Evolutionary conservation across 139 green algal species (phyloP).

Genomic region (Dunaliella sp.): DNA sequence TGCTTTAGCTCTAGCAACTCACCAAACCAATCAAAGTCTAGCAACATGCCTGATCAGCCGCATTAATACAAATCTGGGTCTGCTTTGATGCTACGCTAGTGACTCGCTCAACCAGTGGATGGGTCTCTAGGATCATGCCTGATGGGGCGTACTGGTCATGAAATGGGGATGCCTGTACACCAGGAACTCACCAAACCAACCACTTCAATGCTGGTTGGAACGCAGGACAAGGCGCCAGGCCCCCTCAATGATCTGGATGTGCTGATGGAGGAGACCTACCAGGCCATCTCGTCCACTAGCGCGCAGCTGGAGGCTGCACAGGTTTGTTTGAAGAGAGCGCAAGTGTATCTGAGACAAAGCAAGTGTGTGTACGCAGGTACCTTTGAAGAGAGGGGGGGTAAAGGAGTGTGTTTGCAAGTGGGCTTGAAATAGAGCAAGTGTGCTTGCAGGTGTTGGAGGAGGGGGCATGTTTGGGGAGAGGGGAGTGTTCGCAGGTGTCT

Average conservation of each 20-base stretch:
- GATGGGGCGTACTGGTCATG: no score
- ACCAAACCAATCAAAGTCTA: no score
- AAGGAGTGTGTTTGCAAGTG: neutral
- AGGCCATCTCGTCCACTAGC: slow-evolving; percentile 27
- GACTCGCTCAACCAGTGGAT: no score
- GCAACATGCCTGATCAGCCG: no score
- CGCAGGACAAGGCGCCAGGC: slow-evolving; percentile 60
- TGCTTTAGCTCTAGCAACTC: no score
- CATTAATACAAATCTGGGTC: neutral
- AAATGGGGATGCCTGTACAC: no score
- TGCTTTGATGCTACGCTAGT: no score
- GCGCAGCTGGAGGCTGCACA: slow-evolving; percentile 31
- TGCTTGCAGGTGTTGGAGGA: neutral
- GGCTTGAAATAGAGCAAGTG: neutral
- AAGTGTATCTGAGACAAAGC: neutral
- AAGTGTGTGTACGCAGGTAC: neutral
- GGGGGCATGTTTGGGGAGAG: neutral
- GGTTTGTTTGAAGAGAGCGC: neutral
- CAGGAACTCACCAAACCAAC: no score
- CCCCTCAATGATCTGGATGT: slow-evolving; percentile 61
- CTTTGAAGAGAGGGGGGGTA: neutral
- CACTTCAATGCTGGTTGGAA: no score
- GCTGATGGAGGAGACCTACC: slow-evolving; percentile 63
- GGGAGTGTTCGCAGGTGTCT: neutral
- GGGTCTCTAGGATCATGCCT: no score